Evolutionary conservation across 106 monocot genomes (phyloP).

Genomic region (Chionographis japonica): DNA sequence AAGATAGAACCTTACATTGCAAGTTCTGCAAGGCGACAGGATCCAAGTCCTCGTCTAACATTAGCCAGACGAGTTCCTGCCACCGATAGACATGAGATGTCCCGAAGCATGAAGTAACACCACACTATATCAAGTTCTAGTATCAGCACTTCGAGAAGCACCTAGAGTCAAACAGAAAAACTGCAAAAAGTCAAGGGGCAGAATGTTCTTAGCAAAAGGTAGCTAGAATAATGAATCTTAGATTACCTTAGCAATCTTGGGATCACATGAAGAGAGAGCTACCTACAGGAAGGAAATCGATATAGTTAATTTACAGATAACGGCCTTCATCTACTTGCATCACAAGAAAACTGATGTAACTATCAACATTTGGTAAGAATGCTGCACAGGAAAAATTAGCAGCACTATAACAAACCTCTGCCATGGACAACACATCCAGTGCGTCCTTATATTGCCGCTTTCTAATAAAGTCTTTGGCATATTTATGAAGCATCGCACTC

Average conservation of each 20-base stretch:
- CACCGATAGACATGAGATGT: constrained; percentile 76
- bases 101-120: constrained; percentile 95
- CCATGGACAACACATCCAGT: constrained; percentile 78
- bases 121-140: constrained; percentile 95
- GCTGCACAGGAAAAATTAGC: neutral
- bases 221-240: neutral
- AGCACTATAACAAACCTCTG: constrained; percentile 48
- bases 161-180: constrained; percentile 27
- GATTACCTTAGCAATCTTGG: constrained; percentile 59
- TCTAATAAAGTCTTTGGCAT: constrained; percentile 65
- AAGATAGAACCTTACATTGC: constrained; percentile 63
- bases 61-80: constrained; percentile 72
- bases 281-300: constrained; percentile 44
- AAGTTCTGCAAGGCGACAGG: constrained; percentile 71
- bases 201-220: neutral
- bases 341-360: neutral
- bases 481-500: constrained; percentile 88
- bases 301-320: neutral
- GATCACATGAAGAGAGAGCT: constrained; percentile 79
- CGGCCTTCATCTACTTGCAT: neutral
- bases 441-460: constrained; percentile 70
- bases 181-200: neutral
- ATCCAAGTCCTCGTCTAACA: constrained; percentile 83
- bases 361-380: neutral
- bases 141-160: constrained; percentile 89